These are phyloP conservation scores for Tetrapisispora taiwanensis DNA, from an alignment of 805 yeast species.

Conservation along the genomic window DNA sequence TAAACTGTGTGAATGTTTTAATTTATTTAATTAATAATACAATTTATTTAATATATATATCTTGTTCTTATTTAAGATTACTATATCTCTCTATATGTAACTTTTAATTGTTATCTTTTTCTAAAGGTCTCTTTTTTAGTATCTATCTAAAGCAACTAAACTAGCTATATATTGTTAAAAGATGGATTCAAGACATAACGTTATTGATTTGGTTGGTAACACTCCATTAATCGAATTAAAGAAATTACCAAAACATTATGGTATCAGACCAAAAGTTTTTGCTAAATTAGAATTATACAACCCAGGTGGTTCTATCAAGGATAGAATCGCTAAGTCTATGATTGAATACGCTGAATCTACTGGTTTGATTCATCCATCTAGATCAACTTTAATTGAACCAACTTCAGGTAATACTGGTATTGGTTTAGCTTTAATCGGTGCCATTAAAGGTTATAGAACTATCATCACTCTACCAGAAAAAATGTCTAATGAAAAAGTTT, in stretches of 20 bases:
- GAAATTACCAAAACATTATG: conserved; percentile 64
- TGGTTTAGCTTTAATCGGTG: conserved; percentile 79
- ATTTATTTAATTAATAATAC: too few relatives aligned
- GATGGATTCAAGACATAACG: conserved; percentile 31
- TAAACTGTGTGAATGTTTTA: too few relatives aligned
- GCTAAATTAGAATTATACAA: conserved; percentile 78
- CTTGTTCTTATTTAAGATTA: too few relatives aligned
- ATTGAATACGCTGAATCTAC: conserved; percentile 71
- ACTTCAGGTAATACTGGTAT: conserved; percentile 90
- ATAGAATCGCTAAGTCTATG: conserved; percentile 81
- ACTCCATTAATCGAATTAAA: conserved; percentile 71
- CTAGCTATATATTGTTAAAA: too few relatives aligned
- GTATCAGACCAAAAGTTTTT: conserved; percentile 59
- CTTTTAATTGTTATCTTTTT: too few relatives aligned
- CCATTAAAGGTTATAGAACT: conserved; percentile 77
- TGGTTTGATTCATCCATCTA: conserved; percentile 74
- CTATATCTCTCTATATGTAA: too few relatives aligned
- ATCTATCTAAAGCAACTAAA: too few relatives aligned
- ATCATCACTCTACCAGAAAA: conserved; percentile 84
- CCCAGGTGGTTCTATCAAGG: conserved; percentile 86
- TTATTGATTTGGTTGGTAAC: conserved; percentile 72
- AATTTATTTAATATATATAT: too few relatives aligned
- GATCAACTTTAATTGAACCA: conserved; percentile 72
- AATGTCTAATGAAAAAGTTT: conserved; percentile 85
- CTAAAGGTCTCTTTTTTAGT: too few relatives aligned